phyloP scores from a whole-genome alignment of 225 moss, liverwort and hornwort genomes.

The Takakia lepidozioides region DNA sequence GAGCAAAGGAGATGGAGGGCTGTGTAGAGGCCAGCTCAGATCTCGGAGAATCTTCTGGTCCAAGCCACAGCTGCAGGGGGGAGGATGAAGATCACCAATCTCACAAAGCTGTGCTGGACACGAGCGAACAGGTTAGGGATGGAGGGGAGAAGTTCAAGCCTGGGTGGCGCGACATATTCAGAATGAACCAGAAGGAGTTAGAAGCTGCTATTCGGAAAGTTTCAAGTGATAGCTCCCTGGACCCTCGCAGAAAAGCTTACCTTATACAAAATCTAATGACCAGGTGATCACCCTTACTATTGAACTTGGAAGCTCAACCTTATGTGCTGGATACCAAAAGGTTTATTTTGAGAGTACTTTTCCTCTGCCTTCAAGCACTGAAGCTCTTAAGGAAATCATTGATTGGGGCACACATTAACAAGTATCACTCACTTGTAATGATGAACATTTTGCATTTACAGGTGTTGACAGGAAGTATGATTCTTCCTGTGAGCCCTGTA shows the following conservation, averaged over 20 bases:
- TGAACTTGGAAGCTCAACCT: no score
- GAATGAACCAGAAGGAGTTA: constrained; percentile 97
- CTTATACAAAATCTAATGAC: constrained; percentile 99
- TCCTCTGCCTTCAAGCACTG: no score
- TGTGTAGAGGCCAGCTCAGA: no score
- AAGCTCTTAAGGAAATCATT: no score
- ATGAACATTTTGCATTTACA: no score
- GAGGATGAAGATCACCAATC: constrained; percentile 15
- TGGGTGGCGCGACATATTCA: constrained; percentile 95
- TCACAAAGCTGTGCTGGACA: constrained; percentile 13
- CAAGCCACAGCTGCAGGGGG: constrained; percentile 18
- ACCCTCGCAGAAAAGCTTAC: constrained; percentile 90
- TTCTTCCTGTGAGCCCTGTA: no score
- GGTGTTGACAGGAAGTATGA: no score
- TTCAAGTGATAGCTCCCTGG: constrained; percentile 87
- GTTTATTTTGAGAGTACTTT: no score
- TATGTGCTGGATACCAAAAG: no score
- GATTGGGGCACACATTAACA: no score
- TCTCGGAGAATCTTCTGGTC: constrained; percentile 10
- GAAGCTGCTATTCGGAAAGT: constrained; percentile 97
- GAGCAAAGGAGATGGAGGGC: no score
- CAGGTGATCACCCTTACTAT: constrained; percentile 35
- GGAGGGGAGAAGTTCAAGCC: constrained; percentile 73
- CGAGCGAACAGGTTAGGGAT: constrained; percentile 22
- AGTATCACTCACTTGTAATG: no score